phyloP scores from a whole-genome alignment of 495 filamentous ascomycete species.

The Penicillium goetzii region DNA sequence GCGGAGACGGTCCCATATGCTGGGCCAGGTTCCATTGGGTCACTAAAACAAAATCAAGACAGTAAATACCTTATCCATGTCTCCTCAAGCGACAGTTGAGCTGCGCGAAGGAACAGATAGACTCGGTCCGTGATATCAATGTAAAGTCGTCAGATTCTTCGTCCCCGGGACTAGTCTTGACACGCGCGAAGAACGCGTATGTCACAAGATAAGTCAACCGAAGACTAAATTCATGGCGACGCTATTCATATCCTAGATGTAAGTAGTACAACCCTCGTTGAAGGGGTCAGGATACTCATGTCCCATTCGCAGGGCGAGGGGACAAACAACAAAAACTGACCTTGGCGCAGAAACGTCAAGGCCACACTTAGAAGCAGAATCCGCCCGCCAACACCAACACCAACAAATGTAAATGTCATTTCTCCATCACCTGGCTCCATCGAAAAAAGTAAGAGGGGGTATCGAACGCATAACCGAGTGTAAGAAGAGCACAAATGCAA shows the following conservation, averaged over 20 bases:
- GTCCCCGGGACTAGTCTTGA: neutral
- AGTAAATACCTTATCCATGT: slow-evolving; percentile 15
- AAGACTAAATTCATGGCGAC: slow-evolving; percentile 1
- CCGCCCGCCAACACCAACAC: slow-evolving; percentile 1
- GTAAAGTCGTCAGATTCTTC: slow-evolving; percentile 4
- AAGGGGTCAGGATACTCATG: neutral
- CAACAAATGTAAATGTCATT: neutral
- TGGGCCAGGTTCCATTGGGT: slow-evolving; percentile 16
- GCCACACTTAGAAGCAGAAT: neutral
- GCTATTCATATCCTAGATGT: slow-evolving; percentile 9
- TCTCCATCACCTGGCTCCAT: neutral
- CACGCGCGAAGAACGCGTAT: neutral
- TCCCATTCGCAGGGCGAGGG: neutral
- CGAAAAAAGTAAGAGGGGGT: slow-evolving; percentile 22
- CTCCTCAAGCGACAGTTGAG: neutral
- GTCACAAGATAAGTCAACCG: neutral
- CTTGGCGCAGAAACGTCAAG: neutral
- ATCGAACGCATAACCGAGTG: slow-evolving; percentile 16
- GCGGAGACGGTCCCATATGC: neutral
- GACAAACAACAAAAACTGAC: neutral
- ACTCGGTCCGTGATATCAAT: neutral
- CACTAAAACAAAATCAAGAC: slow-evolving; percentile 14
- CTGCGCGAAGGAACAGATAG: neutral
- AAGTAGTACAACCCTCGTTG: neutral
- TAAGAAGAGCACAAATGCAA: slow-evolving; percentile 5